These are phyloP conservation scores for Oryza brachyantha DNA, from an alignment of 176 grass and related monocot species.

Conservation along the genomic window DNA sequence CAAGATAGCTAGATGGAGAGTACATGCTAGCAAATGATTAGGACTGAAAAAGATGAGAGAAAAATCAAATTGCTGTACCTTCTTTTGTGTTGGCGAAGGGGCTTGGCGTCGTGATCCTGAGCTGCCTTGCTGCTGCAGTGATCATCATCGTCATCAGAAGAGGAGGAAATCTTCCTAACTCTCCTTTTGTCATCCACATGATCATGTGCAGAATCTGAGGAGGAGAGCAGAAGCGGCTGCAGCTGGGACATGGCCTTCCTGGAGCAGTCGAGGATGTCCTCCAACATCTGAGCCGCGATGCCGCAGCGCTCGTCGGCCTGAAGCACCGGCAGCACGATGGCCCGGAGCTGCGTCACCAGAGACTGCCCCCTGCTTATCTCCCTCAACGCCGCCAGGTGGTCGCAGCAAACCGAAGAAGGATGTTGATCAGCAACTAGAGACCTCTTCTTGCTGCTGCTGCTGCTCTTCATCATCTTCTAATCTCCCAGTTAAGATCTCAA, in stretches of 20 bases:
- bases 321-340: conserved; percentile 38
- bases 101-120: not conserved
- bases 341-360: conserved; percentile 46
- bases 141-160: not conserved
- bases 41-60: not conserved
- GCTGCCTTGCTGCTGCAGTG: not conserved
- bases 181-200: conserved; percentile 24
- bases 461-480: not conserved
- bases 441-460: not conserved
- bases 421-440: not conserved
- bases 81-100: conserved; percentile 35
- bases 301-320: not conserved
- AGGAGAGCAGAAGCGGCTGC: not conserved
- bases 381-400: conserved; percentile 17
- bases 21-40: not conserved
- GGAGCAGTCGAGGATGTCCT: conserved; percentile 36
- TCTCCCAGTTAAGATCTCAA: not conserved
- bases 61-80: not conserved
- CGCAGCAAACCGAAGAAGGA: not conserved
- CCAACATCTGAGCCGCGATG: conserved; percentile 33
- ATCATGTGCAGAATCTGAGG: not conserved
- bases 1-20: too few species aligned
- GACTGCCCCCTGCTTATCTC: conserved; percentile 39
- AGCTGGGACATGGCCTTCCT: conserved; percentile 33
- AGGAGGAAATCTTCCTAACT: conserved; percentile 7